Conservation (phyloP, 2,329 filamentous ascomycete genomes). For the Fusarium sacchari region DNA sequence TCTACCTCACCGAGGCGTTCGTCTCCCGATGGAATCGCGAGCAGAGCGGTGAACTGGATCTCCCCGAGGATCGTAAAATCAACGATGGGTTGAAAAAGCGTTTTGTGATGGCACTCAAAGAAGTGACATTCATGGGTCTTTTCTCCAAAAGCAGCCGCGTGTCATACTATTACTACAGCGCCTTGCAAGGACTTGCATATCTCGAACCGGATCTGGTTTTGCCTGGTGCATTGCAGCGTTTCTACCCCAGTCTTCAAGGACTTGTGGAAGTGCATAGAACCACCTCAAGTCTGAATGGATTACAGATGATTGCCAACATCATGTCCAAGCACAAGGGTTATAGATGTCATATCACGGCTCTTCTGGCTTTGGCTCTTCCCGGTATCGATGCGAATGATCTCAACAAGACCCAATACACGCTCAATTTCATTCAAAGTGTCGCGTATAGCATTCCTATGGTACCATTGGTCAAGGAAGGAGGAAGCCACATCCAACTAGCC, state of each 20-base stretch:
- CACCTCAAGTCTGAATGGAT: conserved; percentile 88
- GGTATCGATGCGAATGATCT: conserved; percentile 98
- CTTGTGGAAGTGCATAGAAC: conserved; percentile 97
- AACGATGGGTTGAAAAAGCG: conserved; percentile 84
- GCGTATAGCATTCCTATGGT: conserved; percentile 96
- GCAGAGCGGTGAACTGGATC: conserved; percentile 88
- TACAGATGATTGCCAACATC: conserved; percentile 91
- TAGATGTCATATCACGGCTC: conserved; percentile 91
- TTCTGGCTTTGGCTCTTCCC: conserved; percentile 91
- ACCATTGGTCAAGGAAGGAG: conserved; percentile 68
- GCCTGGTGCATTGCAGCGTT: conserved; percentile 91
- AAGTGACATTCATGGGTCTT: conserved; percentile 97
- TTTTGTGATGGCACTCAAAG: conserved; percentile 88
- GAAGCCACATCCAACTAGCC: conserved; percentile 76
- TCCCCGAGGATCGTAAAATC: conserved; percentile 81
- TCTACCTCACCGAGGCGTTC: conserved; percentile 94
- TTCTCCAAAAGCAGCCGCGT: conserved; percentile 95
- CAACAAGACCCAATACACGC: conserved; percentile 92
- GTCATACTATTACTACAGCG: conserved; percentile 90
- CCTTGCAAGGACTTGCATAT: conserved; percentile 88
- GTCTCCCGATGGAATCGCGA: conserved; percentile 98
- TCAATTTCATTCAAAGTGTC: conserved; percentile 94
- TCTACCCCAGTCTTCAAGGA: conserved; percentile 96
- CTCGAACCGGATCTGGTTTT: conserved; percentile 92
- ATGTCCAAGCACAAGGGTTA: conserved; percentile 97